These are phyloP conservation scores for Cercospora canescens DNA, from an alignment of 2,329 filamentous ascomycete genomes.

Conservation along the genomic window DNA sequence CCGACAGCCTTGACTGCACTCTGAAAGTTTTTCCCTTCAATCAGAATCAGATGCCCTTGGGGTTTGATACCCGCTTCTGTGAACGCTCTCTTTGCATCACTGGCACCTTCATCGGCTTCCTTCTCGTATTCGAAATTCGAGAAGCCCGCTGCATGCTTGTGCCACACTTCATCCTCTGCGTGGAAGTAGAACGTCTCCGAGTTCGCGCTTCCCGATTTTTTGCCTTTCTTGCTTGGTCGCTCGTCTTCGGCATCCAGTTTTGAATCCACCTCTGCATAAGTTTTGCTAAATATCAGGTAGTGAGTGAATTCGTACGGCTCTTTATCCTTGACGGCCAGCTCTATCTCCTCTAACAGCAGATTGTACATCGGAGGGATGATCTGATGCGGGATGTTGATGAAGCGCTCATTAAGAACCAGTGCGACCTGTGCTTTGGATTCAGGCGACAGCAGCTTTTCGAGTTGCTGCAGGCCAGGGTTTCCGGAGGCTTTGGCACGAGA, in stretches of 20 bases:
- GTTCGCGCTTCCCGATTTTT: slow-evolving; percentile 51
- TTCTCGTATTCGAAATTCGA: slow-evolving; percentile 78
- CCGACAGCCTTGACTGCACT: slow-evolving; percentile 72
- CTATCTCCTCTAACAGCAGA: slow-evolving; percentile 90
- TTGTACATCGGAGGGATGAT: slow-evolving; percentile 90
- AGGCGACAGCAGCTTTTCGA: slow-evolving; percentile 40
- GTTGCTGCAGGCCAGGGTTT: slow-evolving; percentile 30
- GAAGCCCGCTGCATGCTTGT: slow-evolving; percentile 69
- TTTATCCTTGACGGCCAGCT: slow-evolving; percentile 82
- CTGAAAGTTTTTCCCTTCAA: slow-evolving; percentile 77
- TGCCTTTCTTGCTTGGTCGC: slow-evolving; percentile 62
- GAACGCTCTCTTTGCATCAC: slow-evolving; percentile 92
- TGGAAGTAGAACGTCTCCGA: slow-evolving; percentile 84
- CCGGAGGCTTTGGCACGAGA: slow-evolving; percentile 55
- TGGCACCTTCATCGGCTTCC: slow-evolving; percentile 71
- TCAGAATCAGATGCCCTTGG: slow-evolving; percentile 79
- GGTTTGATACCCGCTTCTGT: slow-evolving; percentile 88
- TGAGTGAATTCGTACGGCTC: slow-evolving; percentile 93
- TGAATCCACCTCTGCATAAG: slow-evolving; percentile 86
- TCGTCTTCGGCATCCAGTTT: slow-evolving; percentile 68
- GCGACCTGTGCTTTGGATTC: slow-evolving; percentile 61
- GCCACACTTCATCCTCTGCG: slow-evolving; percentile 87
- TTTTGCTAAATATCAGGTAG: slow-evolving; percentile 88
- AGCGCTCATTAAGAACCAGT: slow-evolving; percentile 83
- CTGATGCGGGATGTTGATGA: slow-evolving; percentile 96